phyloP scores from a whole-genome alignment of 148 eudicot species.

The Dianthus caryophyllus region DNA sequence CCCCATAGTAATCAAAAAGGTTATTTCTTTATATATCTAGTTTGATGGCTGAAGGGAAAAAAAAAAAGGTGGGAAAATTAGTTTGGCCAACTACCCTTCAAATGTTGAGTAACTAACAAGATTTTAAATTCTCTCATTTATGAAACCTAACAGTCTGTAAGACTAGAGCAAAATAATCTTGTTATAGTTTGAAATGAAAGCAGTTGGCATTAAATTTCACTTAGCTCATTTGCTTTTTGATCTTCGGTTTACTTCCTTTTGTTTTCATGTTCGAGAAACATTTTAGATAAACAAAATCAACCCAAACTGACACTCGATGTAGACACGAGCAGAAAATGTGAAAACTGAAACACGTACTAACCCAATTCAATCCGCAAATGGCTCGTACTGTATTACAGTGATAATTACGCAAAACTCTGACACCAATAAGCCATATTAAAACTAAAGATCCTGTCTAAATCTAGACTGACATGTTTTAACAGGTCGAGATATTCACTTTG shows the following conservation, averaged over 20 bases:
- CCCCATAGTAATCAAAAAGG: neutral
- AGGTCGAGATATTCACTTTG: slow-evolving; percentile 69
- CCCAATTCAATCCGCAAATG: too few species aligned
- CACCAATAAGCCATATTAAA: slow-evolving; percentile 3
- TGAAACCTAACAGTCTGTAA: slow-evolving; percentile 14
- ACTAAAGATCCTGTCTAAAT: slow-evolving; percentile 17
- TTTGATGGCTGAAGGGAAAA: slow-evolving; percentile 13
- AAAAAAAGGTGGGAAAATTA: slow-evolving; percentile 12
- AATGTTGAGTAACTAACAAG: neutral
- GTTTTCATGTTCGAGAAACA: neutral
- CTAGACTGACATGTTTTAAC: slow-evolving; percentile 36
- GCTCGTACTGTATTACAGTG: too few species aligned
- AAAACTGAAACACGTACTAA: too few species aligned
- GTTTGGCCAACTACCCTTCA: slow-evolving; percentile 3
- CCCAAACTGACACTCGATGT: too few species aligned
- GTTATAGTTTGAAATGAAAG: too few species aligned
- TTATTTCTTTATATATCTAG: neutral
- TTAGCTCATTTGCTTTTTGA: neutral
- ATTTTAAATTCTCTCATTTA: neutral
- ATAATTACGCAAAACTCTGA: neutral
- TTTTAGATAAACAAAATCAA: too few species aligned
- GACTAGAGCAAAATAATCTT: neutral
- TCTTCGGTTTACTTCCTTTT: neutral
- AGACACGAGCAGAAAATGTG: too few species aligned
- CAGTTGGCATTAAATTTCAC: neutral